phyloP scores from a whole-genome alignment of 192 early-diverging fungal species.

The Obelidium mucronatum region DNA sequence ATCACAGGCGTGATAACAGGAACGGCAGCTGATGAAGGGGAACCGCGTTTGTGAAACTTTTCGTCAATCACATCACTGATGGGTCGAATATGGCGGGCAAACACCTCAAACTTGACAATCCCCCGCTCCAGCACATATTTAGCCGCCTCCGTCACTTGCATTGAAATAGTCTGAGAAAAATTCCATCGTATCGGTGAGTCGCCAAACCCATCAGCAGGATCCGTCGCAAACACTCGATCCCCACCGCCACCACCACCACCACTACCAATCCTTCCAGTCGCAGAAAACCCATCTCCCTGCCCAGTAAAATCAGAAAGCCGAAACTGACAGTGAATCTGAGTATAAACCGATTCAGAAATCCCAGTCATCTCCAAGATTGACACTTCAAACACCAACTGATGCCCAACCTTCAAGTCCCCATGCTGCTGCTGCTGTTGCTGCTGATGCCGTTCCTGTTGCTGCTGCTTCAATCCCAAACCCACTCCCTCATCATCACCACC shows the following conservation, averaged over 20 bases:
- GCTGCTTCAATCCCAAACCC: slow-evolving; percentile 20
- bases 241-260: not conserved
- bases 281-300: not conserved
- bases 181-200: slow-evolving; percentile 57
- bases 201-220: slow-evolving; percentile 63
- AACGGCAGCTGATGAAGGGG: not conserved
- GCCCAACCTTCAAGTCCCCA: slow-evolving; percentile 50
- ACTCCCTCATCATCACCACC: not conserved
- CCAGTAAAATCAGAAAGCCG: slow-evolving; percentile 68
- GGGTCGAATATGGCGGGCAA: slow-evolving; percentile 28
- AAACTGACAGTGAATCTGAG: slow-evolving; percentile 78
- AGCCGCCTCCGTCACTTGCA: slow-evolving; percentile 40
- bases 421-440: slow-evolving; percentile 13
- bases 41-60: not conserved
- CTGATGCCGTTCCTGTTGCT: slow-evolving; percentile 24
- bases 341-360: slow-evolving; percentile 64
- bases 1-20: not conserved
- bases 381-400: slow-evolving; percentile 69
- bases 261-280: not conserved
- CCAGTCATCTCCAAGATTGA: slow-evolving; percentile 65
- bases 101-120: slow-evolving; percentile 45
- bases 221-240: slow-evolving; percentile 62
- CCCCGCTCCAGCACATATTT: slow-evolving; percentile 29
- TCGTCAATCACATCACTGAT: slow-evolving; percentile 37
- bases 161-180: slow-evolving; percentile 47